phyloP scores from a whole-genome alignment of 495 filamentous ascomycete species.

The Talaromyces borbonicus region DNA sequence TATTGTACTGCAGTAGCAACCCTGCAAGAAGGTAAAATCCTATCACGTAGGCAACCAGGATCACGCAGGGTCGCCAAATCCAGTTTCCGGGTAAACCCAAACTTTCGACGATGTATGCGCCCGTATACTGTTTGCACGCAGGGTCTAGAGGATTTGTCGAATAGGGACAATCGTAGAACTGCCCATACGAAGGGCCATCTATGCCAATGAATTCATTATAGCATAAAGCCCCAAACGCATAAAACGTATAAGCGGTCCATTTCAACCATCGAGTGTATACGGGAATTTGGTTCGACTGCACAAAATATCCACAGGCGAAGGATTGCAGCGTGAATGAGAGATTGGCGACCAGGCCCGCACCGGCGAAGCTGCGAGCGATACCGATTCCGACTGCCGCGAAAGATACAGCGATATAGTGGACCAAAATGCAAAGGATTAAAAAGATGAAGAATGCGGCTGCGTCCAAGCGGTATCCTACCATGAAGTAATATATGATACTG shows the following conservation, averaged over 20 bases:
- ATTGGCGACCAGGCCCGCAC: slow-evolving; percentile 55
- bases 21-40: slow-evolving; percentile 47
- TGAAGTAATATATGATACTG: slow-evolving; percentile 62
- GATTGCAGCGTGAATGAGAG: slow-evolving; percentile 60
- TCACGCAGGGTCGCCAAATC: slow-evolving; percentile 52
- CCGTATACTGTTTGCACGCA: slow-evolving; percentile 55
- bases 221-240: slow-evolving; percentile 54
- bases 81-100: slow-evolving; percentile 54
- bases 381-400: slow-evolving; percentile 51
- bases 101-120: slow-evolving; percentile 53
- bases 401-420: slow-evolving; percentile 57
- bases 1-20: slow-evolving; percentile 46
- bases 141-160: slow-evolving; percentile 46
- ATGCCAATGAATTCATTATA: slow-evolving; percentile 59
- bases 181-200: slow-evolving; percentile 22
- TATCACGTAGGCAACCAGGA: slow-evolving; percentile 45
- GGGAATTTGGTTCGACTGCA: slow-evolving; percentile 59
- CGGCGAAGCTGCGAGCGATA: slow-evolving; percentile 50
- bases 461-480: slow-evolving; percentile 56
- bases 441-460: slow-evolving; percentile 58
- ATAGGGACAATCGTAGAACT: slow-evolving; percentile 59
- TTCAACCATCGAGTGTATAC: slow-evolving; percentile 67
- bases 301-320: slow-evolving; percentile 62
- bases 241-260: slow-evolving; percentile 48
- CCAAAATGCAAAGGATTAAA: slow-evolving; percentile 50